Evolutionary conservation across 1,284 basidiomycete species (phyloP).

Genomic region (Ganoderma multipileum): DNA sequence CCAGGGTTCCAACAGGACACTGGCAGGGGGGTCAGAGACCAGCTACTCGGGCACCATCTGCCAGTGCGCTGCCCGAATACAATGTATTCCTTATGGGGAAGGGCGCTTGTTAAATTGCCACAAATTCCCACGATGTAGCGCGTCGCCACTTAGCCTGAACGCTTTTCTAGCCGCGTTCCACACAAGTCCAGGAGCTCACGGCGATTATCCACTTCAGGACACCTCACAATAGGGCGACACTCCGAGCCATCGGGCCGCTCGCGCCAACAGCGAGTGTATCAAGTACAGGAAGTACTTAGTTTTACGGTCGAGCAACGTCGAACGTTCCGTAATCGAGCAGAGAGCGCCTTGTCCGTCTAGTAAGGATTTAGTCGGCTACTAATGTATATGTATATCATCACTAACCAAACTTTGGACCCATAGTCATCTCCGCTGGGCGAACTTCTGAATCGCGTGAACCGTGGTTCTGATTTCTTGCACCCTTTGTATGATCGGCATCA

Average conservation of each 20-base stretch:
- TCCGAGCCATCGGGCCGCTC: background rate
- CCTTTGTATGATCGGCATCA: background rate
- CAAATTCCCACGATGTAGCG: too few relatives aligned
- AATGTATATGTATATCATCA: background rate
- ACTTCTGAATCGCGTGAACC: background rate
- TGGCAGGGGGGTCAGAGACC: too few relatives aligned
- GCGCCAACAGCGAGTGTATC: background rate
- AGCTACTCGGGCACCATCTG: too few relatives aligned
- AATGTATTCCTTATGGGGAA: too few relatives aligned
- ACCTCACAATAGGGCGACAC: background rate
- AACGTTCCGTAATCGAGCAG: too few relatives aligned
- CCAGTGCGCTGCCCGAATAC: too few relatives aligned
- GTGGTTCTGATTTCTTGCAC: background rate
- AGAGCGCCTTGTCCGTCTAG: background rate
- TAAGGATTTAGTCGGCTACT: background rate
- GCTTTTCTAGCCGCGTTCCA: too few relatives aligned
- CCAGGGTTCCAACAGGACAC: too few relatives aligned
- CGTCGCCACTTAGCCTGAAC: too few relatives aligned
- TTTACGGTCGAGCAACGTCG: background rate
- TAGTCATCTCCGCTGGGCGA: background rate
- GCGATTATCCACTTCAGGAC: too few relatives aligned
- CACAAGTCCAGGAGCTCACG: too few relatives aligned
- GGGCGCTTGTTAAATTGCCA: too few relatives aligned
- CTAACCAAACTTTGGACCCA: conserved; percentile 1
- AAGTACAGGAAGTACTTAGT: background rate